Evolutionary conservation across 1,139 yeast genomes (phyloP).

Genomic region (Sugiyamaella neomexicana): DNA sequence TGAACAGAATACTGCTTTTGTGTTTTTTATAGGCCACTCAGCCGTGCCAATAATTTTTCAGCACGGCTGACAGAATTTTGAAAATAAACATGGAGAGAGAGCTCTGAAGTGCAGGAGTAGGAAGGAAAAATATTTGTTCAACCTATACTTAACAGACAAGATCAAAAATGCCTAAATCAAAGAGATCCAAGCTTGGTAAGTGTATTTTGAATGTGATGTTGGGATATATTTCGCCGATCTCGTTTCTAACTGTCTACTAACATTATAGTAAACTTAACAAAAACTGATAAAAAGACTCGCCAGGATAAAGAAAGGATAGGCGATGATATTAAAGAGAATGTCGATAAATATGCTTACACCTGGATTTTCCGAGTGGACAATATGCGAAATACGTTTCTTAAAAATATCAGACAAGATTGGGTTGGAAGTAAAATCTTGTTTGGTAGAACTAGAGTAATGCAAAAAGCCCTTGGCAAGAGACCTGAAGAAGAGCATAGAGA

Average conservation of each 20-base stretch:
- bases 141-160: neutral
- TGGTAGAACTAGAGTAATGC: conserved; percentile 92
- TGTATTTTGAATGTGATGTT: neutral
- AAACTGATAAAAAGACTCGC: conserved; percentile 92
- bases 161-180: conserved; percentile 83
- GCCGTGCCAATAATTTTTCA: neutral
- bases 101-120: neutral
- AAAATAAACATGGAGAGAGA: neutral
- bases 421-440: conserved; percentile 79
- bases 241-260: conserved; percentile 1
- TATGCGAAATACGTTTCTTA: conserved; percentile 93
- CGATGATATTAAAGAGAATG: conserved; percentile 80
- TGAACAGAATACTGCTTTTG: neutral
- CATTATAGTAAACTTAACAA: conserved; percentile 74
- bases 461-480: conserved; percentile 85
- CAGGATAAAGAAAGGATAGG: conserved; percentile 90
- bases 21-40: neutral
- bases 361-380: conserved; percentile 89
- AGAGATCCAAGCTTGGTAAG: conserved; percentile 58
- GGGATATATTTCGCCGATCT: neutral
- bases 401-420: conserved; percentile 92
- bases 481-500: conserved; percentile 90
- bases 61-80: conserved; percentile 11
- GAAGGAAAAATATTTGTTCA: conserved; percentile 9
- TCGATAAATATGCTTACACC: conserved; percentile 73